phyloP scores from a whole-genome alignment of 352 stramenopile genomes.

The Globisporangium recalcitrans region DNA sequence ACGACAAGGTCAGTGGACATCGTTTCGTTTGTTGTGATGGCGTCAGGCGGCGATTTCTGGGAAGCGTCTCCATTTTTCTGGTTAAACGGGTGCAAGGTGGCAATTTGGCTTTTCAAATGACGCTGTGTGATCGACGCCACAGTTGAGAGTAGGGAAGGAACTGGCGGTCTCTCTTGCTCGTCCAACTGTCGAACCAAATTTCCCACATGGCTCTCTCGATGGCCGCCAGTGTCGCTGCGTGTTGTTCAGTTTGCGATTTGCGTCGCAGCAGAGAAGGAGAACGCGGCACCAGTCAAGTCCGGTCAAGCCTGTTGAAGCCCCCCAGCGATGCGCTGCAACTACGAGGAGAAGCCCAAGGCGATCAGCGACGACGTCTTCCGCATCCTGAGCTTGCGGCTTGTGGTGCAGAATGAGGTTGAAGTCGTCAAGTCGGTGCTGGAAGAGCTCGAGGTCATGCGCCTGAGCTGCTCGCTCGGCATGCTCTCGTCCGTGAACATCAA shows the following conservation, averaged over 20 bases:
- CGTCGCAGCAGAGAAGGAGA: not conserved
- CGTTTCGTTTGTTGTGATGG: not conserved
- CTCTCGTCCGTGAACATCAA: conserved; percentile 36
- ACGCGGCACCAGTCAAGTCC: not conserved
- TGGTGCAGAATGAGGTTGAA: conserved; percentile 63
- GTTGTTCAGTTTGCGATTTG: conserved; percentile 4
- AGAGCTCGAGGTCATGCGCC: conserved; percentile 61
- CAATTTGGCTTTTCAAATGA: not conserved
- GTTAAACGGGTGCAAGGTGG: not conserved
- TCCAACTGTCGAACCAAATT: too few species aligned
- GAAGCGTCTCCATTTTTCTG: not conserved
- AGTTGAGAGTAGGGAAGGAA: too few species aligned
- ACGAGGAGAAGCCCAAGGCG: conserved; percentile 2
- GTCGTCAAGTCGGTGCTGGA: conserved; percentile 64
- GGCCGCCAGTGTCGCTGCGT: too few species aligned
- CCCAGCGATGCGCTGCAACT: conserved; percentile 6
- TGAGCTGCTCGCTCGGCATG: conserved; percentile 52
- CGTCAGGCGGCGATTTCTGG: not conserved
- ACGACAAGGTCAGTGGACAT: not conserved
- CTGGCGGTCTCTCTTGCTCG: too few species aligned
- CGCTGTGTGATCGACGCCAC: not conserved
- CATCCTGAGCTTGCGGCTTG: conserved; percentile 40
- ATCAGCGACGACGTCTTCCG: conserved; percentile 42
- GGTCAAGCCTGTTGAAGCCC: not conserved
- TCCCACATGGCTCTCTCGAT: too few species aligned